Percentiles rank a stretch among this genome's conserved stretches.
phyloP scores from a whole-genome alignment of 495 filamentous ascomycete species.

The Talaromyces liani region DNA sequence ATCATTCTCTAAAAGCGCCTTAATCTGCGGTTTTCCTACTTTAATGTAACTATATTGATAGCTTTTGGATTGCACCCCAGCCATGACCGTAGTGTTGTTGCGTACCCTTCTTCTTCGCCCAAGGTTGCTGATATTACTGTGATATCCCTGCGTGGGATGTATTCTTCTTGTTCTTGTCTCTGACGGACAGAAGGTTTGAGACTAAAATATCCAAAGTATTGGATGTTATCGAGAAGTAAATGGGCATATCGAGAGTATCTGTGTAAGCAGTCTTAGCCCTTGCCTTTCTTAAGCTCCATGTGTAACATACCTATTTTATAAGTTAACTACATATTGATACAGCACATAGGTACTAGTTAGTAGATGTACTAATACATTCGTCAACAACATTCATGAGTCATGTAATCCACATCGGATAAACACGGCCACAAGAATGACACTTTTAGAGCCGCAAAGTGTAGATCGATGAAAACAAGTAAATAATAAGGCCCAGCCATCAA shows the following conservation, averaged over 20 bases:
- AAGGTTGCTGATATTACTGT: not conserved
- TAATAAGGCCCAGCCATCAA: not conserved
- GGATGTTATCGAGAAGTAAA: not conserved
- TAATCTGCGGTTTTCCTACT: not conserved
- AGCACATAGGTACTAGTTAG: too few relatives aligned
- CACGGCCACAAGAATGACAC: too few relatives aligned
- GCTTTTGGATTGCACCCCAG: not conserved
- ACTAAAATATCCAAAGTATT: not conserved
- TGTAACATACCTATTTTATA: too few relatives aligned
- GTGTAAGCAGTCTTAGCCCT: not conserved
- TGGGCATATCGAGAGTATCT: not conserved
- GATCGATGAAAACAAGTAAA: too few relatives aligned
- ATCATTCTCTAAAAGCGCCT: not conserved
- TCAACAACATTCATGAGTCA: too few relatives aligned
- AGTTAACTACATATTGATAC: too few relatives aligned
- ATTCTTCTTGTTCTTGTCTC: not conserved
- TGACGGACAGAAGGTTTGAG: not conserved
- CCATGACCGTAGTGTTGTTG: not conserved
- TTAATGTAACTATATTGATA: not conserved
- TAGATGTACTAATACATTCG: too few relatives aligned
- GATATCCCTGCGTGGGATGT: not conserved
- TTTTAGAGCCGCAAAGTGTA: too few relatives aligned
- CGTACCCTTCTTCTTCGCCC: not conserved
- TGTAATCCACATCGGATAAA: too few relatives aligned
- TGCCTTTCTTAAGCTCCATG: not conserved